A percentile compares a stretch with the other conserved stretches of the same genome.
Evolutionary conservation across 305 asterid genomes (phyloP).

Genomic region (Withania somnifera): DNA sequence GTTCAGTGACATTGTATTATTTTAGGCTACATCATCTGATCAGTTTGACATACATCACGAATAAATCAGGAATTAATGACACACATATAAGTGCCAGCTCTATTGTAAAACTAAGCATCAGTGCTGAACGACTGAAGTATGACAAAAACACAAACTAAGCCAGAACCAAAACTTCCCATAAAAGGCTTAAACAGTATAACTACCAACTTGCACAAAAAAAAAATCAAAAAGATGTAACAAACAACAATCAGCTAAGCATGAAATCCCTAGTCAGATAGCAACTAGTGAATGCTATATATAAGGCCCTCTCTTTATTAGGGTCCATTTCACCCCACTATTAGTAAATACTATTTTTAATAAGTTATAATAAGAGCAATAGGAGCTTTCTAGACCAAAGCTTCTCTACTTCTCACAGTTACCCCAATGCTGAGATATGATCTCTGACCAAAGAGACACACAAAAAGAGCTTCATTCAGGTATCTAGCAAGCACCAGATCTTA

Average conservation of each 20-base stretch:
- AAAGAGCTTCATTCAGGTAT: background rate
- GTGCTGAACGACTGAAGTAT: background rate
- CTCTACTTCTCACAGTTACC: background rate
- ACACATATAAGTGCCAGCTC: background rate
- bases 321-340: background rate
- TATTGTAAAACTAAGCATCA: background rate
- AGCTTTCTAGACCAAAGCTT: background rate
- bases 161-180: background rate
- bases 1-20: background rate
- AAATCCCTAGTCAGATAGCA: background rate
- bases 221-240: background rate
- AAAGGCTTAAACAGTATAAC: background rate
- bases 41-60: background rate
- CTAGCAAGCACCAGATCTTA: background rate
- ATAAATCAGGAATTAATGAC: background rate
- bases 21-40: background rate
- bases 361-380: background rate
- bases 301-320: background rate
- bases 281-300: background rate
- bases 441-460: background rate
- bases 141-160: background rate
- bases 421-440: background rate
- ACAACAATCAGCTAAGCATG: background rate
- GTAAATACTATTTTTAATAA: background rate
- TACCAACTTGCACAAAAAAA: background rate